Conservation (phyloP, 257 asterid genomes). For the Gentiana straminea region DNA sequence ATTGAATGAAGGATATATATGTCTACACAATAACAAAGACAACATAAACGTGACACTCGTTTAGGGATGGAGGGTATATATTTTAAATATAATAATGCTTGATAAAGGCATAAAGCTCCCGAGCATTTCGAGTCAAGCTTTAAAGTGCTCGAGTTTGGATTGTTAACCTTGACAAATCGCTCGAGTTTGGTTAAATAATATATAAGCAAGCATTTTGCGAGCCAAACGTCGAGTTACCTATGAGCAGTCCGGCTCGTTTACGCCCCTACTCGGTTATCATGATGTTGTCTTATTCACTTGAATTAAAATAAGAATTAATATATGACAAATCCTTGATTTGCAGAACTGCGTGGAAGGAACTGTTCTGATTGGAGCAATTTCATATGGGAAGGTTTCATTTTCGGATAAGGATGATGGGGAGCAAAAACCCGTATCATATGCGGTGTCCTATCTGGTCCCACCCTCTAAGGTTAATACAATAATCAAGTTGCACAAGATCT, state of each 20-base stretch:
- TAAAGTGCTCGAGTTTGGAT: background rate
- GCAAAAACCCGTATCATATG: conserved; percentile 62
- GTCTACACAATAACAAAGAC: too few species aligned
- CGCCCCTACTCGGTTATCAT: too few species aligned
- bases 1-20: too few species aligned
- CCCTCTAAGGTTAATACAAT: conserved; percentile 54
- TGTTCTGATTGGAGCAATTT: conserved; percentile 69
- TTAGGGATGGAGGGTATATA: too few species aligned
- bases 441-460: conserved; percentile 62
- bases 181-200: too few species aligned
- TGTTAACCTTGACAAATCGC: background rate
- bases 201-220: too few species aligned
- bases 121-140: too few species aligned
- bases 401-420: conserved; percentile 43
- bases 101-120: background rate
- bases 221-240: too few species aligned
- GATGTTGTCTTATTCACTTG: too few species aligned
- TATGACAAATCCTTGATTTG: conserved; percentile 15
- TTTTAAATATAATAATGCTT: background rate
- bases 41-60: too few species aligned
- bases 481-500: background rate
- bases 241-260: too few species aligned
- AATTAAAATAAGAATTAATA: too few species aligned
- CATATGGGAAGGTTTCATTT: conserved; percentile 66
- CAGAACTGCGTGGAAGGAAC: conserved; percentile 79